Base-by-base conservation (phyloP, 2,329 filamentous ascomycete genomes). In the Thelonectria blattea region DNA sequence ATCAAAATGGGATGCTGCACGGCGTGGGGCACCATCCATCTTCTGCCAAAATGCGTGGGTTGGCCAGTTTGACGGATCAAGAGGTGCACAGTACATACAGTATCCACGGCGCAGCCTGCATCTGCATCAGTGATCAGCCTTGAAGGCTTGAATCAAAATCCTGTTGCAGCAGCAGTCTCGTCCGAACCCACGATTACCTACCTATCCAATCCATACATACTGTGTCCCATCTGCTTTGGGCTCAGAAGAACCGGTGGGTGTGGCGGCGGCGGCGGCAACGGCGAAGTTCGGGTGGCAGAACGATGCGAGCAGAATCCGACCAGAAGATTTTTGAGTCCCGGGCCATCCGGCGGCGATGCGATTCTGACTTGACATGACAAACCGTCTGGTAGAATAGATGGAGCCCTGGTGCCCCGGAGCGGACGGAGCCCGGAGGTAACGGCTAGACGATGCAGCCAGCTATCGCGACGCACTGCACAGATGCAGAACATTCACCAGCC, bases 21-120 rank as follows among this genome's bases (percentile, higher is more conserved):
- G 67, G 65, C 64, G 67, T 69, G 68, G 68, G 66, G 58, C 68
- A 46, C 55, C 60, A 48, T 39, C 48, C 52, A 56, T 52, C 58
- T 54, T 37, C 53, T 56, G 30, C 46, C 47, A 56, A 34, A 39
- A 50, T 30, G 58, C 18, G 43, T 24, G 43, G 43, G 24, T 46
- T 24, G 17, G 42, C 8, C n/a, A n/a, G 18, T 7, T n/a, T 43
- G 17, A 9, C n/a, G 41, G n/a, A 30, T 30, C 5, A 30, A 10
- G 27, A 7, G 27, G 5, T 9, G 22, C 22, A n/a, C n/a, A n/a
- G n/a, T n/a, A n/a, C n/a, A n/a, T n/a, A 30, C 27, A 30, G 27
- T 30, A 30, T 30, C 27, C 5, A 9, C 27, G 27, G 27, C 27
- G 27, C 27, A 30, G 27, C 8, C 27, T 30, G 27, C 27, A 2